These are phyloP conservation scores for Ophiorrhiza pumila DNA, from an alignment of 257 asterid species.

Conservation along the genomic window DNA sequence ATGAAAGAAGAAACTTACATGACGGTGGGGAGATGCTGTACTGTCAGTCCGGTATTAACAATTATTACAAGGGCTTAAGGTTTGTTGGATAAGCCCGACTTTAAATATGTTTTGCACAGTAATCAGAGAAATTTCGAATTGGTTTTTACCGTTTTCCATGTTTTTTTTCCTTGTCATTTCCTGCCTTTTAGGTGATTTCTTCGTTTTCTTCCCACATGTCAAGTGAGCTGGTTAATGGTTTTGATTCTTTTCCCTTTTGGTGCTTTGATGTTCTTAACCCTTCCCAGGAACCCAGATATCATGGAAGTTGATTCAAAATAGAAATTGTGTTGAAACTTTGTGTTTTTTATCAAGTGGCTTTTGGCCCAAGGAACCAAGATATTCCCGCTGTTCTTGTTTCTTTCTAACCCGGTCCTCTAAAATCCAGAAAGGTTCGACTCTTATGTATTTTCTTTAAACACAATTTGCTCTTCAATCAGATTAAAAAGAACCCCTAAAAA, in stretches of 20 bases:
- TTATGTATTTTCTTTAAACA: background rate
- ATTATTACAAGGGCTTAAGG: background rate
- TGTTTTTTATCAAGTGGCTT: too few relatives aligned
- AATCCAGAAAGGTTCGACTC: background rate
- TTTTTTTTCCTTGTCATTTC: background rate
- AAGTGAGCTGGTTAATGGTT: too few relatives aligned
- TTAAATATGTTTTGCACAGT: background rate
- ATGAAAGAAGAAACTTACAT: background rate
- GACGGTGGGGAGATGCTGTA: background rate
- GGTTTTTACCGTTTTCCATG: background rate
- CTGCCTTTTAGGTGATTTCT: background rate
- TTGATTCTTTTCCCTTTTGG: too few relatives aligned
- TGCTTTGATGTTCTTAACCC: too few relatives aligned
- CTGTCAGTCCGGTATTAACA: background rate
- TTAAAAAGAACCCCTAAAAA: background rate
- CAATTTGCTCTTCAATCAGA: background rate
- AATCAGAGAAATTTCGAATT: too few relatives aligned
- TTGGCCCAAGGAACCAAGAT: too few relatives aligned
- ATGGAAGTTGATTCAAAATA: too few relatives aligned
- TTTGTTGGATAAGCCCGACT: background rate
- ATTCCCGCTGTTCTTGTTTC: too few relatives aligned
- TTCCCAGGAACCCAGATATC: too few relatives aligned
- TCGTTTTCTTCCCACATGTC: too few relatives aligned
- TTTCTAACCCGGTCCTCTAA: background rate
- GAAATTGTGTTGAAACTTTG: too few relatives aligned